Conservation (phyloP, 139 green algal species). For the Volvox reticuliferus region DNA sequence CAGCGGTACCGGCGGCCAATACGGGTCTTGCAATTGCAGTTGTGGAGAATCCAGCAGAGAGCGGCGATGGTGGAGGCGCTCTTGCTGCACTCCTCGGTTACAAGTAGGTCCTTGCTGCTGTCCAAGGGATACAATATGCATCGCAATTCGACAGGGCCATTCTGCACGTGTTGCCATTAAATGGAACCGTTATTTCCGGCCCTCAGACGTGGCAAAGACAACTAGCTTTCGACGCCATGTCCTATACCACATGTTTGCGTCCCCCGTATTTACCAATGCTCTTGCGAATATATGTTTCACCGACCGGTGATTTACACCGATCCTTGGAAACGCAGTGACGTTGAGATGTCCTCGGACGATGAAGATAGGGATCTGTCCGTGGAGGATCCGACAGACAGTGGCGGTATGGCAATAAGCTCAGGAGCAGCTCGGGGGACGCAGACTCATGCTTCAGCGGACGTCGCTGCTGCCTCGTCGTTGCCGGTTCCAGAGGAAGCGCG, state of each 20-base stretch:
- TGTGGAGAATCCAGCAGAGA: not conserved
- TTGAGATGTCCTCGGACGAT: not conserved
- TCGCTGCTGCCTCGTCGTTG: not conserved
- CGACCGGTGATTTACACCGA: no score
- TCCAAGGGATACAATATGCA: no score
- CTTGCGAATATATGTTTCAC: no score
- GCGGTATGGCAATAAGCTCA: not conserved
- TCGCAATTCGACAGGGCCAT: no score
- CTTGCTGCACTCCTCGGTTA: conserved; percentile 42
- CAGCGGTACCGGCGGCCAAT: not conserved
- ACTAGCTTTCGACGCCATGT: no score
- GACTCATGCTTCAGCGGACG: not conserved
- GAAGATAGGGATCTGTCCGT: not conserved
- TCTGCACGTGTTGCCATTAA: no score
- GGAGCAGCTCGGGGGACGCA: not conserved
- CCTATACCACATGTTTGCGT: no score
- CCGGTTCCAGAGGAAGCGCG: not conserved
- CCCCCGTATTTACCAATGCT: no score
- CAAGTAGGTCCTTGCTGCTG: conserved; percentile 4
- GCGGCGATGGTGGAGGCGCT: not conserved
- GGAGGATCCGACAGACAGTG: not conserved
- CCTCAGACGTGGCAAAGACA: no score
- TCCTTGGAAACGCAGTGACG: not conserved
- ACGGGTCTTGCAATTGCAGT: not conserved
- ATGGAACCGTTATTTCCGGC: no score